Percentiles rank a stretch among this genome's conserved stretches.
These are phyloP conservation scores for Hondaea fermentalgiana DNA, from an alignment of 108 stramenopile genomes.

Conservation along the genomic window DNA sequence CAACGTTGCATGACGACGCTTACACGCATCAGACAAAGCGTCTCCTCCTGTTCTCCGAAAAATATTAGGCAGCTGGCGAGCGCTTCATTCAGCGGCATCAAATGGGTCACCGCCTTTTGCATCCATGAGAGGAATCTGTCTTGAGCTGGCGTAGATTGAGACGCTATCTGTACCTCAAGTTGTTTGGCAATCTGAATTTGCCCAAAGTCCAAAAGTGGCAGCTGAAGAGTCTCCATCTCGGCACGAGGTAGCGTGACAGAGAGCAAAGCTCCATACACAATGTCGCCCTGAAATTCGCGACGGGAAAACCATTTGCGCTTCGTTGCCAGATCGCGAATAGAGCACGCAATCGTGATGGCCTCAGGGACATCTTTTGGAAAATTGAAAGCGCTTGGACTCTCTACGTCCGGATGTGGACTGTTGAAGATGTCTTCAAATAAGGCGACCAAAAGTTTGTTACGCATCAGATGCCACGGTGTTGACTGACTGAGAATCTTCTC, in stretches of 20 bases:
- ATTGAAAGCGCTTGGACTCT: background rate
- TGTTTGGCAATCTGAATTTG: background rate
- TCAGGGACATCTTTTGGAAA: background rate
- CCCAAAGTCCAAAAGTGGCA: background rate
- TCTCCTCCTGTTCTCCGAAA: background rate
- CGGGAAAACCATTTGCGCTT: background rate
- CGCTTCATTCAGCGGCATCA: background rate
- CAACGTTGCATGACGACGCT: background rate
- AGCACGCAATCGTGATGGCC: background rate
- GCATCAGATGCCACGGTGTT: too few species aligned
- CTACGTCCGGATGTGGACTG: background rate
- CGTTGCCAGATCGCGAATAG: background rate
- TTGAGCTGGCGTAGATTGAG: background rate
- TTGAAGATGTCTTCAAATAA: background rate
- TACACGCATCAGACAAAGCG: background rate
- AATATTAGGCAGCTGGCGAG: background rate
- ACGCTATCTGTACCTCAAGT: background rate
- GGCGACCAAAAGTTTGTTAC: background rate
- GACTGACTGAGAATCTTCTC: too few species aligned
- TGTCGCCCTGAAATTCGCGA: background rate
- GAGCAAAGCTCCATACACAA: constrained; percentile 8
- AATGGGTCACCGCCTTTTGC: background rate
- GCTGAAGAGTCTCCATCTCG: background rate
- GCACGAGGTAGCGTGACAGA: background rate
- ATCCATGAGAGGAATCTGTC: background rate